Evolutionary conservation across 2,329 filamentous ascomycete genomes (phyloP), one percentile per base, ranked within the genome.

Genomic region (Penicillium sp.): DNA sequence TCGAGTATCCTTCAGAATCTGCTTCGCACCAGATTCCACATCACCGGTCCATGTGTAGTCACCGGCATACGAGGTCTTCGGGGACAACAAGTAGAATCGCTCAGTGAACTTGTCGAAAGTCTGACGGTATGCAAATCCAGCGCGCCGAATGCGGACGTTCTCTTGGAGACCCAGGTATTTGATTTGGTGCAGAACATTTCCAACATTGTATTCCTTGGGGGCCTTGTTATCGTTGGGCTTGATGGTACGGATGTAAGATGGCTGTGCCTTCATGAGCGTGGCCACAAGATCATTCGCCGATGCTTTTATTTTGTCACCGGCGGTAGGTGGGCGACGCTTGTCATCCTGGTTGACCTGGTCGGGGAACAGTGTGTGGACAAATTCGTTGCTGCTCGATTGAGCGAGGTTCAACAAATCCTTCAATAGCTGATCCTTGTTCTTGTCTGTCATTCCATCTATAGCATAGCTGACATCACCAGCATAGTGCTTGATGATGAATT

Each of bases 151-250:
- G 42, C 94, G 89, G 38, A 99, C 94, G 81, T 99, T 99, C 76
- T 99, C 94, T 73, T 97, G 93, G n/a, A 99, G 80, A 84, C 94
- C 94, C 13, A 99, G 87, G 67, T 99, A 99, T 71, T 99, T 97
- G 81, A 97, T 91, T 72, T 99, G 94, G 80, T 99, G 94, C 66
- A 97, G 81, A 18, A 99, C 94, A 65, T 97, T 97, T 29, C 86
- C 85, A 18, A 84, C 82, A 65, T 96, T 97, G 74, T 96, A 99
- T 70, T 99, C 94, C 10, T 85, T 87, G 0, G 91, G 88, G 2
- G 92, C 96, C 74, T 97, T 99, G 79, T 97, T 97, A 75, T 99
- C 94, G 78, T 99, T 99, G 1, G 94, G 94, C 76, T 99, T 99
- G 78, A 99, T 97, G 0, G 94, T 99, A 71, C 94, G 90, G 66